phyloP scores from a whole-genome alignment of 257 asterid genomes.

The Fraxinus cuspidata region DNA sequence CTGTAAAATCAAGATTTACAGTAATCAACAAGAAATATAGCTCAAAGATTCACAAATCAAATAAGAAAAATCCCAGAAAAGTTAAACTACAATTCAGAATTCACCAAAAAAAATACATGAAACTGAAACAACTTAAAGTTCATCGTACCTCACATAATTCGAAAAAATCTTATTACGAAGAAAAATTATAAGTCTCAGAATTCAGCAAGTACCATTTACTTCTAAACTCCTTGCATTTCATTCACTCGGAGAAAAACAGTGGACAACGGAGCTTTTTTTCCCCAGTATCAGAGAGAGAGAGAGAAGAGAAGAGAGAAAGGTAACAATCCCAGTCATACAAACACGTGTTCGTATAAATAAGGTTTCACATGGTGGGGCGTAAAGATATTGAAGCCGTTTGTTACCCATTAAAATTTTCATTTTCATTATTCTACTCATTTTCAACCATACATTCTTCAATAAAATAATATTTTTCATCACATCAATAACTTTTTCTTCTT shows the following conservation, averaged over 20 bases:
- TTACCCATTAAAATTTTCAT: too few species aligned
- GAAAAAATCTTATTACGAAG: conserved; percentile 2
- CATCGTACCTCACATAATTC: conserved; percentile 36
- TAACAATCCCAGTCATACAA: conserved; percentile 76
- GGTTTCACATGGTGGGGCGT: neutral
- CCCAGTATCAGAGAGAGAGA: conserved; percentile 15
- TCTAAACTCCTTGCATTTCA: conserved; percentile 39
- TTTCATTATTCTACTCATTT: too few species aligned
- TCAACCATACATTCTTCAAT: too few species aligned
- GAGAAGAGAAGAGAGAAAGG: conserved; percentile 23
- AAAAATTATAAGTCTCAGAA: conserved; percentile 11
- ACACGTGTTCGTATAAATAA: conserved; percentile 66
- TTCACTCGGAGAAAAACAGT: conserved; percentile 48
- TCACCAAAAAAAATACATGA: neutral
- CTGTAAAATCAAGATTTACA: conserved; percentile 22
- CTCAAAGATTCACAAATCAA: neutral
- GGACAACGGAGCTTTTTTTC: conserved; percentile 12
- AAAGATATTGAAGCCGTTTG: too few species aligned
- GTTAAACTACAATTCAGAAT: neutral
- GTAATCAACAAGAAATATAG: conserved; percentile 34
- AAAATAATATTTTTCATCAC: too few species aligned
- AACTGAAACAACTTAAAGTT: neutral
- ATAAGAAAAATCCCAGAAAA: conserved; percentile 15
- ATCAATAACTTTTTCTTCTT: too few species aligned
- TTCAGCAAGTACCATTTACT: conserved; percentile 18